Evolutionary conservation across 768 basidiomycete genomes (phyloP).

Genomic region (Termitomyces sp.): DNA sequence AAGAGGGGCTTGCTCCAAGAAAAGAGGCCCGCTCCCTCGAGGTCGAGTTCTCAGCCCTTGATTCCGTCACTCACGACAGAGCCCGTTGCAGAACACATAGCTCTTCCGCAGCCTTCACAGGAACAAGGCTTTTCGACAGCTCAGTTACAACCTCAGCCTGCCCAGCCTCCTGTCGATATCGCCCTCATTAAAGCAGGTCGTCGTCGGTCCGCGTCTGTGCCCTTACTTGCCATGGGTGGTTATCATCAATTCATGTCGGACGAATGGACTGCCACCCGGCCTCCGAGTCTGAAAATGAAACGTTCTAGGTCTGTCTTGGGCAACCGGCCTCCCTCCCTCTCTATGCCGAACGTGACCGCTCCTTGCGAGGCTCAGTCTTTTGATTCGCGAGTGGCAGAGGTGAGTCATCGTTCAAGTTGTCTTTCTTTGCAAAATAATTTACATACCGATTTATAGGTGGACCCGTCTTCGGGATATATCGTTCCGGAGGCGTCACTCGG

Average conservation of each 20-base stretch:
- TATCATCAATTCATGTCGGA: constrained; percentile 1
- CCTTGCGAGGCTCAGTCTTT: constrained; percentile 5
- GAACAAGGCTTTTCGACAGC: neutral
- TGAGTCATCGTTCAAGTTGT: neutral
- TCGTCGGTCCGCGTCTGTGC: constrained; percentile 28
- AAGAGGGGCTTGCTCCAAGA: constrained; percentile 24
- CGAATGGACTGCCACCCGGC: constrained; percentile 1
- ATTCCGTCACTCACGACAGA: neutral
- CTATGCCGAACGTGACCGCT: neutral
- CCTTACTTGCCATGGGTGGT: constrained; percentile 16
- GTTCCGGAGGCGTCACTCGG: constrained; percentile 10
- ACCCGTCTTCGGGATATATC: constrained; percentile 1
- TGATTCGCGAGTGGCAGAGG: constrained; percentile 8
- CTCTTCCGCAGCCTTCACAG: constrained; percentile 4
- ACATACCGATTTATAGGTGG: neutral
- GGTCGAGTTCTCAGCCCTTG: constrained; percentile 11
- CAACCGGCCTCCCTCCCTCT: constrained; percentile 1
- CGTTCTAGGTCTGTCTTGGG: constrained; percentile 15
- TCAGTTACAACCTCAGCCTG: neutral
- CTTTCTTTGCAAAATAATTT: neutral
- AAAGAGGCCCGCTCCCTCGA: constrained; percentile 20
- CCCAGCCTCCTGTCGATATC: constrained; percentile 11
- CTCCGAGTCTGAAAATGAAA: constrained; percentile 11
- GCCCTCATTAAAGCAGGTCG: constrained; percentile 17
- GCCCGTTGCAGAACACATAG: neutral